Percentiles rank a stretch among this genome's conserved stretches.
Evolutionary conservation across 2,329 filamentous ascomycete genomes (phyloP).

Genomic region (Fusarium circinatum): DNA sequence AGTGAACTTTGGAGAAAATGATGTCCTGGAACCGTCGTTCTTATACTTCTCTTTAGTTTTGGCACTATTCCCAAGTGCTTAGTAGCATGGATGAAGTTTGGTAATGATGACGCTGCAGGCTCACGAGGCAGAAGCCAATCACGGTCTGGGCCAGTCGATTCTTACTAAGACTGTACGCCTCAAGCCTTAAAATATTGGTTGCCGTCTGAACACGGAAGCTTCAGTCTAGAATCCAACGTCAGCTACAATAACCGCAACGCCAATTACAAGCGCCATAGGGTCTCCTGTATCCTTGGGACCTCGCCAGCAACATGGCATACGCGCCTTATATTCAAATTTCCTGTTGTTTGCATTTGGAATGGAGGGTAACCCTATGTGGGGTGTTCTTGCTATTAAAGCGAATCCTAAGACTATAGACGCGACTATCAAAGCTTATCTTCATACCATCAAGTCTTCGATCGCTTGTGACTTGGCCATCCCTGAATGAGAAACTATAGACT

Average conservation of each 20-base stretch:
- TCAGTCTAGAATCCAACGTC: background rate
- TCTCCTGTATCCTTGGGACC: background rate
- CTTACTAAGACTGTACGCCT: background rate
- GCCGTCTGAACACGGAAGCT: background rate
- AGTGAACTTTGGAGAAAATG: background rate
- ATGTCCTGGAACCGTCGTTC: background rate
- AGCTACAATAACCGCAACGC: rapidly evolving
- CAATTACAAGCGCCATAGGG: no score
- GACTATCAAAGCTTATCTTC: background rate
- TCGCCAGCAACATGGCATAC: rapidly evolving
- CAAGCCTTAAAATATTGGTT: background rate
- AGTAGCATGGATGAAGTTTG: background rate
- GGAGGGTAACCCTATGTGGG: rapidly evolving
- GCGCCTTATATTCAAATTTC: rapidly evolving
- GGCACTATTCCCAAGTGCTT: background rate
- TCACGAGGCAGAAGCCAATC: background rate
- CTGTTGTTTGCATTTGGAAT: rapidly evolving
- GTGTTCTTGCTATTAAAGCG: rapidly evolving
- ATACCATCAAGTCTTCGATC: no score
- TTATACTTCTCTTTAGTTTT: background rate
- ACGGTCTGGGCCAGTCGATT: background rate
- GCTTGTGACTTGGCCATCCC: background rate
- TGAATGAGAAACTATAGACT: background rate
- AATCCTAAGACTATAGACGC: rapidly evolving
- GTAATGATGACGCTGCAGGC: conserved; percentile 14